Conservation (phyloP, 2,329 filamentous ascomycete species). For the Kalaharituber pfeilii region DNA sequence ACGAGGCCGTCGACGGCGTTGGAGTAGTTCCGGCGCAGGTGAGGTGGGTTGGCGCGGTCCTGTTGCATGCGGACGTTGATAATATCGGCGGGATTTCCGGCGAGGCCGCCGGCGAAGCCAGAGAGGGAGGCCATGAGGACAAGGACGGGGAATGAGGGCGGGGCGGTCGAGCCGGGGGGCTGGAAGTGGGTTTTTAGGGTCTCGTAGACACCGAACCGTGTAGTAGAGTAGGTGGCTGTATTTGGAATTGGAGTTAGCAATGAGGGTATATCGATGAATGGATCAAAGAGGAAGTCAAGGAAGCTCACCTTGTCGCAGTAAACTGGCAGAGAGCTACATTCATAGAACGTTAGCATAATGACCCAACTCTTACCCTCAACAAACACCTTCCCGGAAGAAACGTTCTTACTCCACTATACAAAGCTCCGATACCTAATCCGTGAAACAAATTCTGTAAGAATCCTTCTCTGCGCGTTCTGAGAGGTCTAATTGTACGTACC, state of each 20-base stretch:
- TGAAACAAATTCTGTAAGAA: conserved; percentile 3
- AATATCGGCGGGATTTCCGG: conserved; percentile 88
- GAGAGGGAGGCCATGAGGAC: conserved; percentile 67
- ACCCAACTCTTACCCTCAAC: background rate
- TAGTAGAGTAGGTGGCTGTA: conserved; percentile 72
- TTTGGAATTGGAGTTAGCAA: conserved; percentile 1
- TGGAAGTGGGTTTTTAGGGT: conserved; percentile 61
- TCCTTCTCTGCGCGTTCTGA: background rate
- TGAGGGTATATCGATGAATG: background rate
- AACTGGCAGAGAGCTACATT: conserved; percentile 64
- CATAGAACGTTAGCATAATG: background rate
- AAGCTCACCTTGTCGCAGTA: conserved; percentile 54
- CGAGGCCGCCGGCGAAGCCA: conserved; percentile 73
- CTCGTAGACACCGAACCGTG: conserved; percentile 92
- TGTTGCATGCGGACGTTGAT: conserved; percentile 98
- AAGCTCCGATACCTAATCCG: conserved; percentile 38
- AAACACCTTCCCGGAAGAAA: background rate
- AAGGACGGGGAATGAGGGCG: conserved; percentile 45
- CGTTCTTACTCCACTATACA: conserved; percentile 59
- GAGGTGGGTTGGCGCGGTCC: conserved; percentile 31
- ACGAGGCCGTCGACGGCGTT: conserved; percentile 73
- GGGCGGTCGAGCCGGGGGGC: conserved; percentile 6
- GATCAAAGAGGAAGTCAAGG: background rate
- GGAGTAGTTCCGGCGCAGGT: conserved; percentile 69
- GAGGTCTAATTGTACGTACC: conserved; percentile 30